Base-by-base conservation (phyloP, 192 early-diverging fungal genomes). In the Glomus cerebriforme region DNA sequence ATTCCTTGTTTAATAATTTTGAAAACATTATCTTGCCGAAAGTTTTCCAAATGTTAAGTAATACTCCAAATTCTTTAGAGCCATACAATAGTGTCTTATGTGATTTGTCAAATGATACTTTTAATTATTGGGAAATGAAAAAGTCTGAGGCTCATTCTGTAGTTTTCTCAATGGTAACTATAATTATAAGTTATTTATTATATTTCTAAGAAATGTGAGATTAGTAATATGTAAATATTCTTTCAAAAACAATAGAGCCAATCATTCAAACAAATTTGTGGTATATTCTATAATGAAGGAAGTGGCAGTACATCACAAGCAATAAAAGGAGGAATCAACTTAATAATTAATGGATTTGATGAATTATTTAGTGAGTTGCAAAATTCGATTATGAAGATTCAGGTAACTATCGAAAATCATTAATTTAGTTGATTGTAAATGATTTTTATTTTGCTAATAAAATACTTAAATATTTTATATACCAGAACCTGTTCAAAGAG, bases 51-150 rank as follows among this genome's bases (percentile, higher is more conserved):
- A 15, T 73, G 27, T 15, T 73, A 7, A 7, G 58, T 34, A 31
- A 17, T 32, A 29, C 19, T 2, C 49, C 72, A 12, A 31, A 49
- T 59, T n/a, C 72, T 22, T 59, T 73, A 31, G 24, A 73, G 58
- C 19, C 27, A 9, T 58, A 26, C 22, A 15, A n/a, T 19, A 26
- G 26, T 13, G 7, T 59, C 3, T 32, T 73, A 9, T 58, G 24
- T 34, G 49, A 31, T 73, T 31, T 73, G 27, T 73, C 72, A 15
- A 73, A n/a, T 31, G 49, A 73, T 7, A 73, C 49, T 22, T 73
- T 59, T 58, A 73, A 73, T 58, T 73, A 73, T 73, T 73, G 72
- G 72, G 27, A 31, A 59, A 58, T 59, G 29, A 73, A 73, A 31
- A 22, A 73, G 10, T 9, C 69, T 0, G 69, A 72, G 9, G 34